A percentile compares a stretch with the other conserved stretches of the same genome.
Evolutionary conservation across 192 early-diverging fungal genomes (phyloP).

Genomic region (Pilaira anomala): DNA sequence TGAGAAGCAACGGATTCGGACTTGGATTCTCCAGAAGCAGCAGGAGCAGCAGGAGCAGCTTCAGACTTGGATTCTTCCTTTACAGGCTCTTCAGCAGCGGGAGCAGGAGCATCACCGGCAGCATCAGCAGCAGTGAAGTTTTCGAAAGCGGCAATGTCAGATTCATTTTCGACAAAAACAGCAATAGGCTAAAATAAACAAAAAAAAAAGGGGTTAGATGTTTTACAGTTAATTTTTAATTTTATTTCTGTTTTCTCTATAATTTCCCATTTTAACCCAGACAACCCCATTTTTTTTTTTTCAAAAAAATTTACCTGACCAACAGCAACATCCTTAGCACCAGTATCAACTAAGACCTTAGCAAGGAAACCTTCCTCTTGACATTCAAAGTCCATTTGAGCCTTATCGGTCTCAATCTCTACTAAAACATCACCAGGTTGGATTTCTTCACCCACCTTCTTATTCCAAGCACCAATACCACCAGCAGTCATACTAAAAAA

Average conservation of each 20-base stretch:
- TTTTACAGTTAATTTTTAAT: neutral
- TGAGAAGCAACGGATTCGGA: neutral
- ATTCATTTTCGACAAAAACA: conserved; percentile 87
- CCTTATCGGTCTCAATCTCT: conserved; percentile 99
- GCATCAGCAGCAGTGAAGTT: conserved; percentile 66
- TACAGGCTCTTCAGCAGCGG: conserved; percentile 31
- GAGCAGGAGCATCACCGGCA: conserved; percentile 37
- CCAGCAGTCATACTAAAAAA: conserved; percentile 79
- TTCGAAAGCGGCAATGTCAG: conserved; percentile 83
- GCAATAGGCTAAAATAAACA: conserved; percentile 69
- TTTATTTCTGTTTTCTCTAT: neutral
- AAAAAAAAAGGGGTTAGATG: neutral
- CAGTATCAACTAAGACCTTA: conserved; percentile 82
- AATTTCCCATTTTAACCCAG: neutral
- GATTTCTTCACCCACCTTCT: conserved; percentile 90
- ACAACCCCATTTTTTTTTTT: neutral
- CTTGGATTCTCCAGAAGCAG: conserved; percentile 22
- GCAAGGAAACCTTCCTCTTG: conserved; percentile 97
- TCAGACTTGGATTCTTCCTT: conserved; percentile 32
- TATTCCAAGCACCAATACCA: conserved; percentile 90
- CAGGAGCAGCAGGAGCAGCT: conserved; percentile 37
- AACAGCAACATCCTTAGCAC: conserved; percentile 86
- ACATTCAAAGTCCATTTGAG: conserved; percentile 98
- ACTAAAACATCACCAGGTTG: conserved; percentile 88
- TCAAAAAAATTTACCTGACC: conserved; percentile 50